Conservation (phyloP, 1,284 basidiomycete genomes). For the Golubevia pallescens region DNA sequence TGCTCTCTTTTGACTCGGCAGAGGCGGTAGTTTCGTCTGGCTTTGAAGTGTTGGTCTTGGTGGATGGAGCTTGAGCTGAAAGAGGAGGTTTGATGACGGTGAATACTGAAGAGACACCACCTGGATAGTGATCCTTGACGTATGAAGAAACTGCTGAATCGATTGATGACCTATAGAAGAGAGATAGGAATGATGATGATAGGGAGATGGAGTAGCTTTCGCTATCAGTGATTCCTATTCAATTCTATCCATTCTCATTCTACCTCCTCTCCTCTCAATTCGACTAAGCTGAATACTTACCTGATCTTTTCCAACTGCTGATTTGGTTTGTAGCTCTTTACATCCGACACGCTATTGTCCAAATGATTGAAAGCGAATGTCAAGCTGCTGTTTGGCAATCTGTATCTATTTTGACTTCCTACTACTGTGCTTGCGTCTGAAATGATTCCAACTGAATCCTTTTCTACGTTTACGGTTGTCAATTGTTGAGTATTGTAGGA, state of each 20-base stretch:
- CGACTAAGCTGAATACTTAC: too few species aligned
- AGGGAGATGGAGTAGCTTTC: not conserved
- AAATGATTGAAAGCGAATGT: conserved; percentile 6
- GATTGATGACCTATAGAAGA: conserved; percentile 22
- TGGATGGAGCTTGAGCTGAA: conserved; percentile 1
- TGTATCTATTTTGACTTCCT: not conserved
- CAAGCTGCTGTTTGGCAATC: not conserved
- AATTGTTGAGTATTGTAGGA: conserved; percentile 4
- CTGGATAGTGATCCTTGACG: conserved; percentile 43
- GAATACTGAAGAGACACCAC: conserved; percentile 43
- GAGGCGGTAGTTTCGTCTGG: not conserved
- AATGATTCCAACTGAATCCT: not conserved
- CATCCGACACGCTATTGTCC: not conserved
- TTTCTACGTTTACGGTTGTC: conserved; percentile 19
- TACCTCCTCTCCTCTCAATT: not conserved
- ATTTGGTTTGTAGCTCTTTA: too few species aligned
- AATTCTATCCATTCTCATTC: not conserved
- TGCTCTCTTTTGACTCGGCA: not conserved
- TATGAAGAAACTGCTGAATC: conserved; percentile 35
- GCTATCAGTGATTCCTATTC: not conserved
- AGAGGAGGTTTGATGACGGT: conserved; percentile 17
- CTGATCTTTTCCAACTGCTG: too few species aligned
- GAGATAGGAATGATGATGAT: conserved; percentile 4
- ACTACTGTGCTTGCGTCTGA: conserved; percentile 14
- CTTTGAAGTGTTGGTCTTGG: not conserved